These are phyloP conservation scores for Raphanus raphanistrum DNA, from an alignment of 345 rosid genomes.

Conservation along the genomic window DNA sequence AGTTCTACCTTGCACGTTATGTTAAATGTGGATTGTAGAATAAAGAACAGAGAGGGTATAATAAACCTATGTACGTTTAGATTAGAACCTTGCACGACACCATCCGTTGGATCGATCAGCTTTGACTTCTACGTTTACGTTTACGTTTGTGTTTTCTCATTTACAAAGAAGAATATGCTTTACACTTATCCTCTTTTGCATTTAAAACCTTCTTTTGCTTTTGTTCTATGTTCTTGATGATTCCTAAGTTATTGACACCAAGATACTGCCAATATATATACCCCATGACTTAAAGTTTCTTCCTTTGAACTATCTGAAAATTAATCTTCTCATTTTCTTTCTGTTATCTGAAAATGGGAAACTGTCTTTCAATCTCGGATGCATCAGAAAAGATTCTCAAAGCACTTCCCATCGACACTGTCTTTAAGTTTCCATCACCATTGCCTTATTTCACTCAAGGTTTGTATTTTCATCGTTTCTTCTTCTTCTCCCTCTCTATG, in stretches of 20 bases:
- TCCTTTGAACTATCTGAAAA: conserved; percentile 5
- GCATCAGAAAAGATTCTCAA: conserved; percentile 37
- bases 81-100: conserved; percentile 38
- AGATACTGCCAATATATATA: conserved; percentile 2
- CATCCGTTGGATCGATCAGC: not conserved
- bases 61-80: conserved; percentile 10
- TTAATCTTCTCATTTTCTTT: conserved; percentile 10
- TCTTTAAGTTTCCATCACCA: conserved; percentile 65
- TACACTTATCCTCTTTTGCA: conserved; percentile 24
- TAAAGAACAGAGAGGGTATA: not conserved
- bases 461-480: not conserved
- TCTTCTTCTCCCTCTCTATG: not conserved
- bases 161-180: conserved; percentile 1
- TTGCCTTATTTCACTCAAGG: conserved; percentile 59
- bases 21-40: conserved; percentile 4
- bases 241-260: conserved; percentile 2
- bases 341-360: conserved; percentile 34
- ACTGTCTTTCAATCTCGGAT: conserved; percentile 24
- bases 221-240: conserved; percentile 1
- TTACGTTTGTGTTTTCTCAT: conserved; percentile 21
- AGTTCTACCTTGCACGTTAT: conserved; percentile 31
- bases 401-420: conserved; percentile 49
- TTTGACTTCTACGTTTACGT: conserved; percentile 40
- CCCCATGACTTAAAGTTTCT: not conserved
- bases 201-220: not conserved